These are phyloP conservation scores for Tuber calosporum DNA, from an alignment of 495 filamentous ascomycete genomes.

Conservation along the genomic window DNA sequence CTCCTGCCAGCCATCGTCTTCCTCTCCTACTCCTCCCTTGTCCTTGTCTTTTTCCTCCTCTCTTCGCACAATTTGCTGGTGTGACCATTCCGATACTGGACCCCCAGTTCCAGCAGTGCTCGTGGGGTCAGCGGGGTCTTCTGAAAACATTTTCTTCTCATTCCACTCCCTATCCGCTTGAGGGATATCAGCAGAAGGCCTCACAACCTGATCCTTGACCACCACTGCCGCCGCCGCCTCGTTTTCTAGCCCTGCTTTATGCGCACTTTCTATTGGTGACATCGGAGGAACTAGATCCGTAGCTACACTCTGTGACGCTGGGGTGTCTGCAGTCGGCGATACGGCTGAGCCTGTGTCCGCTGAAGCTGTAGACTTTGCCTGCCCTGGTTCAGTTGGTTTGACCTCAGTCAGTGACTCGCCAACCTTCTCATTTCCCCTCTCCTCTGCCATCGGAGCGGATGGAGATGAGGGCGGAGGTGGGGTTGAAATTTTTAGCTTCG, in stretches of 20 bases:
- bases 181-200: conserved; percentile 19
- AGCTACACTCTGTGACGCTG: background rate
- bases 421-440: conserved; percentile 32
- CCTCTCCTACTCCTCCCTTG: conserved; percentile 46
- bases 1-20: conserved; percentile 68
- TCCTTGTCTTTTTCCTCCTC: conserved; percentile 43
- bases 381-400: background rate
- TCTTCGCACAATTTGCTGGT: conserved; percentile 64
- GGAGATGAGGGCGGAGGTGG: background rate
- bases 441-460: conserved; percentile 24
- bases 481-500: conserved; percentile 11
- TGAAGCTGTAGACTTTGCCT: background rate
- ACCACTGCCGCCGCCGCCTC: background rate
- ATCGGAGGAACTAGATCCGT: background rate
- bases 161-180: conserved; percentile 36
- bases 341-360: background rate
- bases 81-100: conserved; percentile 75
- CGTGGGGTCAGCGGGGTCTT: conserved; percentile 32
- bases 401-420: background rate
- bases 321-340: background rate
- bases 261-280: background rate
- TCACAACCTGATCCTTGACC: background rate
- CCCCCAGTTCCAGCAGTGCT: conserved; percentile 24
- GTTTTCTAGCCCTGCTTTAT: background rate
- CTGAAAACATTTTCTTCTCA: conserved; percentile 40